Evolutionary conservation across 1,139 yeast species (phyloP).

Genomic region (Yamadazyma oceani): DNA sequence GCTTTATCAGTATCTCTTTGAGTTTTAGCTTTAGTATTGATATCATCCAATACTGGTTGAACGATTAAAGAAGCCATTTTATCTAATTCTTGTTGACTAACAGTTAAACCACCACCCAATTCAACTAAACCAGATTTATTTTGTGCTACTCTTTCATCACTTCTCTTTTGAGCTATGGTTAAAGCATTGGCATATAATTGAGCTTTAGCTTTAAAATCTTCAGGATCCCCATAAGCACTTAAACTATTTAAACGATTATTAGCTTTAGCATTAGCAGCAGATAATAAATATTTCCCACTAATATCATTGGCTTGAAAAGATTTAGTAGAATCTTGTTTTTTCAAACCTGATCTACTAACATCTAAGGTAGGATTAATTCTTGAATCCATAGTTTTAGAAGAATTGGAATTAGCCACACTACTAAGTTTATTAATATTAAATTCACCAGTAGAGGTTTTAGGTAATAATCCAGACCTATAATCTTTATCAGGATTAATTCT

Average conservation of each 20-base stretch:
- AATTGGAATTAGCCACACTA: constrained; percentile 44
- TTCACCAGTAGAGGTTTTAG: constrained; percentile 28
- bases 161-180: constrained; percentile 68
- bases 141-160: constrained; percentile 52
- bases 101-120: constrained; percentile 86
- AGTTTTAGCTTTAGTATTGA: constrained; percentile 65
- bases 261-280: constrained; percentile 63
- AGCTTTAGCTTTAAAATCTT: constrained; percentile 42
- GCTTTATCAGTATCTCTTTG: constrained; percentile 65
- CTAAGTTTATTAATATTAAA: constrained; percentile 44
- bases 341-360: constrained; percentile 41
- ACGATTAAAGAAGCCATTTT: constrained; percentile 81
- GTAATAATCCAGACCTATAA: constrained; percentile 46
- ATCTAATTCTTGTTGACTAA: constrained; percentile 75
- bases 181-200: constrained; percentile 46
- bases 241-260: constrained; percentile 46
- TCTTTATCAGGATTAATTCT: constrained; percentile 49
- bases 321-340: constrained; percentile 25
- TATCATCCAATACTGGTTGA: constrained; percentile 80
- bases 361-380: constrained; percentile 47
- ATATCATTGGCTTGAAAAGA: constrained; percentile 44
- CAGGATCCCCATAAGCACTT: constrained; percentile 29
- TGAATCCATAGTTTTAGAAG: constrained; percentile 40
- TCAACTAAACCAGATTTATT: constrained; percentile 59
- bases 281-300: constrained; percentile 56